Evolutionary conservation across 2,329 filamentous ascomycete species (phyloP).

Genomic region (Alternaria atra): DNA sequence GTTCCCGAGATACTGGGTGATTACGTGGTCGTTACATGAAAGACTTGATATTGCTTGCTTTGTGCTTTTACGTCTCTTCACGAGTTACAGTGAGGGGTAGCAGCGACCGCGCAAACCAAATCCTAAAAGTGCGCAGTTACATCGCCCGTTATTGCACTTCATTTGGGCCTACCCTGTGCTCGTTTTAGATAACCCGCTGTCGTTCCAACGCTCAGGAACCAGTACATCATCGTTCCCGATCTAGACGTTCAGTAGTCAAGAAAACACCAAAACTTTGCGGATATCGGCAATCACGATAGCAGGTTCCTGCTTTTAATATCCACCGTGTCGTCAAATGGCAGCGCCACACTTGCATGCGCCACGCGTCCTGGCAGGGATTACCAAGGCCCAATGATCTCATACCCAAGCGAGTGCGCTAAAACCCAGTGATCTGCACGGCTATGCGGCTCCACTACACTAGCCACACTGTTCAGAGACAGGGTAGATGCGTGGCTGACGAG

Average conservation of each 20-base stretch:
- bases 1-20: conserved; percentile 13
- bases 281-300: conserved; percentile 5
- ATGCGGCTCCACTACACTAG: conserved; percentile 14
- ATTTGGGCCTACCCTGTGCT: neutral
- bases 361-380: conserved; percentile 6
- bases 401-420: conserved; percentile 9
- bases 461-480: conserved; percentile 8
- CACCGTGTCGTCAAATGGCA: neutral
- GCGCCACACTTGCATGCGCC: conserved; percentile 11
- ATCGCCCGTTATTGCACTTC: neutral
- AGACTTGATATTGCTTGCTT: neutral
- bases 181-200: neutral
- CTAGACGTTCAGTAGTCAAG: neutral
- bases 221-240: neutral
- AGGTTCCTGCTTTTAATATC: neutral
- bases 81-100: neutral
- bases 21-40: conserved; percentile 8
- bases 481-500: conserved; percentile 12
- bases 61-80: neutral
- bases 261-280: neutral
- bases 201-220: neutral
- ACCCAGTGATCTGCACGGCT: conserved; percentile 11
- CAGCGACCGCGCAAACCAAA: neutral
- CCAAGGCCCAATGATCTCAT: conserved; percentile 5
- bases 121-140: neutral